phyloP scores from a whole-genome alignment of 1,284 basidiomycete species.

The Caloboletus firmus region DNA sequence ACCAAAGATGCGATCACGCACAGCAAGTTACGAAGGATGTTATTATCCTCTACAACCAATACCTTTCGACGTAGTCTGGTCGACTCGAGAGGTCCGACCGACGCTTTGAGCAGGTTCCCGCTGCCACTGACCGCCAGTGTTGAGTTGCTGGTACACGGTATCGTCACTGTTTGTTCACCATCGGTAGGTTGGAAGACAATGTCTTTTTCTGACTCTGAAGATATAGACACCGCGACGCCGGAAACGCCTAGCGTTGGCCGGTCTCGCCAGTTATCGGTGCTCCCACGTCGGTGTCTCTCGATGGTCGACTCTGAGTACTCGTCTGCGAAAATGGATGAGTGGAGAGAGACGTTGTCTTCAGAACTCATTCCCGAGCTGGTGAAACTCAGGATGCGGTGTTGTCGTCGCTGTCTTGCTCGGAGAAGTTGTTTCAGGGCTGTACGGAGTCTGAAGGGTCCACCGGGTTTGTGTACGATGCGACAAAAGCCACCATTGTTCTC shows the following conservation, averaged over 20 bases:
- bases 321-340: slow-evolving; percentile 33
- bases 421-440: slow-evolving; percentile 70
- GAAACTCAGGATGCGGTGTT: slow-evolving; percentile 23
- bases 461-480: slow-evolving; percentile 86
- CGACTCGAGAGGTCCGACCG: slow-evolving; percentile 48
- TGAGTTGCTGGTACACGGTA: slow-evolving; percentile 29
- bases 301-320: slow-evolving; percentile 18
- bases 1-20: slow-evolving; percentile 36
- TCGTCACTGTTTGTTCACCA: slow-evolving; percentile 12
- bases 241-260: slow-evolving; percentile 16
- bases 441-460: slow-evolving; percentile 77
- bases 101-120: slow-evolving; percentile 62
- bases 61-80: slow-evolving; percentile 53
- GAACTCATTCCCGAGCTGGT: slow-evolving; percentile 18
- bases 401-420: slow-evolving; percentile 47
- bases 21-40: slow-evolving; percentile 71
- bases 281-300: slow-evolving; percentile 25
- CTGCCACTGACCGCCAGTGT: slow-evolving; percentile 57
- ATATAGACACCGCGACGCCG: slow-evolving; percentile 15
- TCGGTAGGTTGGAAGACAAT: slow-evolving; percentile 12
- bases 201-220: slow-evolving; percentile 29
- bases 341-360: slow-evolving; percentile 32
- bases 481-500: slow-evolving; percentile 86
- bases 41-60: slow-evolving; percentile 84
- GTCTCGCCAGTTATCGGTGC: slow-evolving; percentile 28